Base-by-base conservation (phyloP, 78 protist genomes). In the Dictyostelium discoideum region DNA sequence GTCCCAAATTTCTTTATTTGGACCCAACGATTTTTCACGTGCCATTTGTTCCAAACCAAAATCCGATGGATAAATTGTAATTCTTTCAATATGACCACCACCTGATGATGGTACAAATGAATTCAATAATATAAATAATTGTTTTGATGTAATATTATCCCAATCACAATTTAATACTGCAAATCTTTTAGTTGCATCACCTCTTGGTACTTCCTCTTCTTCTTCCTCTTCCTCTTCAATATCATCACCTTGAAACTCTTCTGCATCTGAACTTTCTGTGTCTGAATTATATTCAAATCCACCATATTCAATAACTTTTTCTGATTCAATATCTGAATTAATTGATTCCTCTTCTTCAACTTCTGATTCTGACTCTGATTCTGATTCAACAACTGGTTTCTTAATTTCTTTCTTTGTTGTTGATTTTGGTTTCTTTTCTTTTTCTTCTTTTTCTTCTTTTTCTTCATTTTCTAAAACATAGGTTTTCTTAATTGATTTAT, bases 131-230 rank as follows among this genome's bases (percentile, higher is more conserved):
- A 76, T 77, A 26, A 85, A 87, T 9, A 97, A n/a, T 60, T 96
- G 94, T 40, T 81, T 92, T 7, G 89, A 87, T 22, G 24, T 83
- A 67, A 93, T 81, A 54, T 84, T 82, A 1, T 57, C 89, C 98
- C 98, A 96, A 79, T 96, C 95, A 57, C 90, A 85, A 54, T 93
- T 90, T 67, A 81, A 18, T 10, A 96, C 92, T 3, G 98, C 98
- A 29, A 96, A 79, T 85, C 98, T 90, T 42, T 78, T 54, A 0
- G 92, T 39, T 44, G 94, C 96, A 24, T 89, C 98, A 37, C 84
- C 93, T 81, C 89, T 84, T 67, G 94, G 92, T 39, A 93, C 72
- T 48, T 78, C 92, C 37, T 86, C 83, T 14, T 39, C 72, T 54
- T 69, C 81, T 2, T 10, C 13, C 24, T 11, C 92, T 60, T 76